Evolutionary conservation across 805 yeast species (phyloP).

Genomic region (Sugiyamaella americana): DNA sequence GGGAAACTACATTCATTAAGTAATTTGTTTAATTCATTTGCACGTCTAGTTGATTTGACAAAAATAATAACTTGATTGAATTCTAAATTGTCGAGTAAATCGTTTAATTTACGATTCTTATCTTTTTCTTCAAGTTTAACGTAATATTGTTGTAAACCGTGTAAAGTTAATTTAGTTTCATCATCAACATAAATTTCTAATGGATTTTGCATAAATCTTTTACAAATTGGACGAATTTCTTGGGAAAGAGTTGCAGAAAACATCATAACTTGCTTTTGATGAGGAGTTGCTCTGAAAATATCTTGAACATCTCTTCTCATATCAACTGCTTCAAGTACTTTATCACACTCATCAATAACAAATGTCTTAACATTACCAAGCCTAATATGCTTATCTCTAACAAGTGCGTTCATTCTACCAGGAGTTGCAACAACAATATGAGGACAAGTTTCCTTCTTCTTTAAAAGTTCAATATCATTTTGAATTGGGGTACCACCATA

Average conservation of each 20-base stretch:
- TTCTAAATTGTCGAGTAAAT: constrained; percentile 86
- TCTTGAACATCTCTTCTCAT: constrained; percentile 99
- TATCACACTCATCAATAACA: constrained; percentile 97
- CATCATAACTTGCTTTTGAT: constrained; percentile 99
- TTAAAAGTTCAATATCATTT: constrained; percentile 80
- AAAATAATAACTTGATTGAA: constrained; percentile 97
- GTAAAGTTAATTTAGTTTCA: constrained; percentile 93
- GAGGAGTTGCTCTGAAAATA: constrained; percentile 94
- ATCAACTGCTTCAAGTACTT: constrained; percentile 81
- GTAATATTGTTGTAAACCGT: constrained; percentile 96
- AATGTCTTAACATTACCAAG: constrained; percentile 87
- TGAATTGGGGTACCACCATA: constrained; percentile 90
- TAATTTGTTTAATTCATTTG: constrained; percentile 82
- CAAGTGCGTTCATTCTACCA: constrained; percentile 92
- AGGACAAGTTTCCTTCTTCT: constrained; percentile 90
- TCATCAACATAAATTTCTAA: constrained; percentile 96
- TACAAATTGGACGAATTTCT: constrained; percentile 94
- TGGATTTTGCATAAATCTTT: constrained; percentile 97
- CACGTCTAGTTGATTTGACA: constrained; percentile 87
- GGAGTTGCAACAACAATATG: constrained; percentile 98
- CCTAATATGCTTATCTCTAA: constrained; percentile 83
- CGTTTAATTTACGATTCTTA: constrained; percentile 89
- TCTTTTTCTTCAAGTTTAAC: constrained; percentile 83
- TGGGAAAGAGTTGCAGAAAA: constrained; percentile 92
- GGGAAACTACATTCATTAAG: constrained; percentile 93